phyloP scores from a whole-genome alignment of 176 grass and related monocot genomes.

The Oryza coarctata region DNA sequence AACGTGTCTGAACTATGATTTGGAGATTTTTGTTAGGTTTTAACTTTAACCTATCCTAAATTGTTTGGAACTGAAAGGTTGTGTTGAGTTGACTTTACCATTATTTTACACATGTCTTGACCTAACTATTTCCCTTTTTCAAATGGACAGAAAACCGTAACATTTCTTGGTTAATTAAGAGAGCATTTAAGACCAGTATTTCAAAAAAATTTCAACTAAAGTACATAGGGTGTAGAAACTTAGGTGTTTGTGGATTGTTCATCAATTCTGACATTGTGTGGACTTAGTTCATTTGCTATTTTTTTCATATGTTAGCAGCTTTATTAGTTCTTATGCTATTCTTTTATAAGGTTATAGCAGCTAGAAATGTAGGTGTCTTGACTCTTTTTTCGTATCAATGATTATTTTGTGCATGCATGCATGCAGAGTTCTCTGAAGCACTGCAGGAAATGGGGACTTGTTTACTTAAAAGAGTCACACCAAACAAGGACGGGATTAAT shows the following conservation, averaged over 20 bases:
- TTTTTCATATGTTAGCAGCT: slow-evolving; percentile 14
- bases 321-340: background rate
- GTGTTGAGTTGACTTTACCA: no score
- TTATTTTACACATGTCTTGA: background rate
- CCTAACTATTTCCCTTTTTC: background rate
- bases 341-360: slow-evolving; percentile 1
- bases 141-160: background rate
- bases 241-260: slow-evolving; percentile 8
- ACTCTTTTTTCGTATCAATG: slow-evolving; percentile 9
- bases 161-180: background rate
- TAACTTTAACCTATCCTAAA: no score
- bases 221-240: background rate
- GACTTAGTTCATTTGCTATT: background rate
- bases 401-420: slow-evolving; percentile 3
- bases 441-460: slow-evolving; percentile 88
- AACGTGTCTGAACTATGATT: no score
- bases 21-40: no score
- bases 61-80: no score
- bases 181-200: background rate
- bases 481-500: slow-evolving; percentile 85
- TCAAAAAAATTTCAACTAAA: background rate
- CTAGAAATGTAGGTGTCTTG: background rate
- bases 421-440: slow-evolving; percentile 93
- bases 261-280: background rate
- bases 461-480: slow-evolving; percentile 79